A percentile compares a stretch with the other conserved stretches of the same genome.
These are phyloP conservation scores for Zygoascus flipseniorum DNA, from an alignment of 805 yeast species.

Conservation along the genomic window DNA sequence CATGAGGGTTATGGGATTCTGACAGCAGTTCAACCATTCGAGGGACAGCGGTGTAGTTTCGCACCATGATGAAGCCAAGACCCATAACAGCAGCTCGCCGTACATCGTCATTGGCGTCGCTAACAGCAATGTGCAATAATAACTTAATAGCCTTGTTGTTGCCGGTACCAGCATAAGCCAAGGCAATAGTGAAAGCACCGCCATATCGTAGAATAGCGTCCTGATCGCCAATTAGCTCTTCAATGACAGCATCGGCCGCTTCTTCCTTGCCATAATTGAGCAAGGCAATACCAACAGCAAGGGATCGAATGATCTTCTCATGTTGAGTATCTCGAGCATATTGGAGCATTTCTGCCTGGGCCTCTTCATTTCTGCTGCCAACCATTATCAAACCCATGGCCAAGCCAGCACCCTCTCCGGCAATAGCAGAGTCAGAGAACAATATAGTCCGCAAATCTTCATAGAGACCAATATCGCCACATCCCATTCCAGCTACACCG, in stretches of 20 bases:
- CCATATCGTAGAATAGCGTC: constrained; percentile 87
- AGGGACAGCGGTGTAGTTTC: constrained; percentile 90
- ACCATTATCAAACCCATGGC: constrained; percentile 95
- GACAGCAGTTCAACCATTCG: constrained; percentile 87
- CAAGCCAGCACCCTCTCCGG: constrained; percentile 94
- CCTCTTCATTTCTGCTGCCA: constrained; percentile 71
- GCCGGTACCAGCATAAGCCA: constrained; percentile 96
- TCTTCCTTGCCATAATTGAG: constrained; percentile 81
- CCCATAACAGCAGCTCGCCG: constrained; percentile 93
- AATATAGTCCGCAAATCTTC: constrained; percentile 77
- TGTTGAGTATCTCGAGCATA: constrained; percentile 95
- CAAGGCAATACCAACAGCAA: constrained; percentile 82
- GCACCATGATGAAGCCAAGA: constrained; percentile 81
- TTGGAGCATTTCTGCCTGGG: constrained; percentile 69
- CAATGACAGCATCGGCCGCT: constrained; percentile 62
- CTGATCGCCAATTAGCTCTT: constrained; percentile 60
- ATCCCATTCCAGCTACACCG: constrained; percentile 96
- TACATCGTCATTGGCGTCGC: constrained; percentile 93
- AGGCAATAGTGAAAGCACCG: constrained; percentile 87
- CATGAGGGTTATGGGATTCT: constrained; percentile 95
- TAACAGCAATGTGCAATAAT: constrained; percentile 85
- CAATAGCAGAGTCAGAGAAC: constrained; percentile 83
- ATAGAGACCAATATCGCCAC: constrained; percentile 62
- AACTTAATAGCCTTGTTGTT: constrained; percentile 79
- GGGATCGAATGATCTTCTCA: constrained; percentile 89